Evolutionary conservation across 495 filamentous ascomycete genomes (phyloP), one percentile per base, ranked within the genome.

Genomic region (Hypomontagnella monticulosa): DNA sequence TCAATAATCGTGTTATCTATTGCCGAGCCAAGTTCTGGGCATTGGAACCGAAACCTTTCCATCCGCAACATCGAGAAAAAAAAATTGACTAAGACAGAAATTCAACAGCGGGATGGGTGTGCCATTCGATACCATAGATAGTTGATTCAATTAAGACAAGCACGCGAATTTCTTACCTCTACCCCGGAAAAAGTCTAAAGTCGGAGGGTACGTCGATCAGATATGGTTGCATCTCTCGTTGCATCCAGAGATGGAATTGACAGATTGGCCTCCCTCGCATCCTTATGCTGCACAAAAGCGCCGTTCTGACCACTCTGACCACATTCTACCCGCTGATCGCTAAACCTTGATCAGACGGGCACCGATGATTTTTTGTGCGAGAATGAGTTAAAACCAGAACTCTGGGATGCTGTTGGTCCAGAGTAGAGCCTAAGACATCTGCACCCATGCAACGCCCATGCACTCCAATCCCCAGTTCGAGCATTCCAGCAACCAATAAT

Each of bases 211-310:
- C 10, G 32, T 65, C 40, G 55, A 65, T 63, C 41, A 61, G 60
- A 61, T 64, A 47, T 36, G 60, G 66, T 69, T 69, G 60, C 66
- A 56, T 69, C 60, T 69, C 60, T 30, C 23, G 23, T 27, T 27
- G 23, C 23, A 27, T 27, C 6, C 6, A 37, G 36, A 20, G 38
- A 58, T 63, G 53, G 60, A 51, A 63, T 62, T 58, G 38, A 18
- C 23, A 27, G 23, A 27, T 27, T 27, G 44, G 33, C 33, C 15
- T 55, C 43, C 49, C 50, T 54, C 58, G 34, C 57, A n/a, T 47
- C 55, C 43, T 36, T 40, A 18, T 41, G 50, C 65, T 63, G 55
- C 55, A 57, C 32, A 61, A 56, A 33, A 57, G 34, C 23, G 27
- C 32, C n/a, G 8, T 2, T 16, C 19, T 14, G 16, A 32, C 27